Percentiles rank a stretch among this genome's conserved stretches.
Conservation (phyloP, 2,329 filamentous ascomycete genomes). For the Paraconiothyrium sp. region DNA sequence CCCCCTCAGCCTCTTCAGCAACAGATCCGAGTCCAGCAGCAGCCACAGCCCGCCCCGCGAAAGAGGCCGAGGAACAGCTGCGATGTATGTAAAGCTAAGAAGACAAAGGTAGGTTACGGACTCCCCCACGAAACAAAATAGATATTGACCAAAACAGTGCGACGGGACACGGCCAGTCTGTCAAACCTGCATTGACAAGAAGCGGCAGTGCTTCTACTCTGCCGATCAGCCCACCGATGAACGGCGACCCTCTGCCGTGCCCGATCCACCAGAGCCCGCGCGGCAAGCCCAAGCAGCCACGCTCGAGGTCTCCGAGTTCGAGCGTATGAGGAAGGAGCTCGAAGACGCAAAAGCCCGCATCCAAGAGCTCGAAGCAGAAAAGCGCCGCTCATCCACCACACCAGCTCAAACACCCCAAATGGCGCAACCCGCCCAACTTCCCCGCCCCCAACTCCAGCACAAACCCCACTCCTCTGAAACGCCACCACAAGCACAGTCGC, state of each 20-base stretch:
- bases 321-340: conserved; percentile 46
- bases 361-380: conserved; percentile 43
- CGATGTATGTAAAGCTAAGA: conserved; percentile 49
- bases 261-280: conserved; percentile 23
- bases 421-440: not conserved
- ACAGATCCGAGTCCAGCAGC: conserved; percentile 20
- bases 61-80: conserved; percentile 45
- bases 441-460: conserved; percentile 26
- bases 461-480: conserved; percentile 26
- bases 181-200: conserved; percentile 47
- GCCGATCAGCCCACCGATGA: conserved; percentile 31
- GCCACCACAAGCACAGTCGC: conserved; percentile 13
- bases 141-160: conserved; percentile 38
- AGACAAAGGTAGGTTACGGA: conserved; percentile 43
- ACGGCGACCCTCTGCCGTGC: conserved; percentile 24
- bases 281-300: conserved; percentile 30
- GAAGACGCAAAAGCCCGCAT: conserved; percentile 50
- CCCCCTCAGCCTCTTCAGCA: conserved; percentile 17
- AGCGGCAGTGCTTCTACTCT: conserved; percentile 45
- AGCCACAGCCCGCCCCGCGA: conserved; percentile 17
- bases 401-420: conserved; percentile 38
- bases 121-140: not conserved
- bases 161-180: conserved; percentile 47
- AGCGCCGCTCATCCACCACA: conserved; percentile 37
- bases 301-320: conserved; percentile 40